Percentiles rank a stretch among this genome's conserved stretches.
Evolutionary conservation across 148 eudicot genomes (phyloP).

Genomic region (Salicornia ramosissima): DNA sequence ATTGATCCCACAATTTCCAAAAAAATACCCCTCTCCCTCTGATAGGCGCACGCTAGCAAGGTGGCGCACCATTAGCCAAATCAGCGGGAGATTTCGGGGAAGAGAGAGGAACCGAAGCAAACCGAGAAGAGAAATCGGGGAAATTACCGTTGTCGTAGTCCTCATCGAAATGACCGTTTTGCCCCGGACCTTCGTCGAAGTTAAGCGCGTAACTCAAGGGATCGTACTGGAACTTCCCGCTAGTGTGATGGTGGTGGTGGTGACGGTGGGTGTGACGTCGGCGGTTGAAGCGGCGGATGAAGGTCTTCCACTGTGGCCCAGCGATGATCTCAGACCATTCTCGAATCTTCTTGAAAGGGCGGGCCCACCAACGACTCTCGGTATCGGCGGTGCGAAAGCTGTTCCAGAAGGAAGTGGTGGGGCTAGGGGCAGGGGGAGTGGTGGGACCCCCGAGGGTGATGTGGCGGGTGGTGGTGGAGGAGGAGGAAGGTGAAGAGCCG

Average conservation of each 20-base stretch:
- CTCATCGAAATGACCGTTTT: constrained; percentile 33
- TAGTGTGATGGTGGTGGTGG: constrained; percentile 3
- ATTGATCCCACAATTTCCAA: no score
- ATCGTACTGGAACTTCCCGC: constrained; percentile 57
- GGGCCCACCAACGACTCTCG: constrained; percentile 31
- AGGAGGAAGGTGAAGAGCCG: neutral
- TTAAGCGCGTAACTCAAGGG: constrained; percentile 72
- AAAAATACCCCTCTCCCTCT: neutral
- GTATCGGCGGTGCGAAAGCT: constrained; percentile 18
- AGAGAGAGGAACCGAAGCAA: constrained; percentile 16
- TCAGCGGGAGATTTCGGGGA: constrained; percentile 31
- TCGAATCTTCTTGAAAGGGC: constrained; percentile 53
- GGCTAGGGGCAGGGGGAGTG: constrained; percentile 1
- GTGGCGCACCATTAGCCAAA: constrained; percentile 33
- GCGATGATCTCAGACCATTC: constrained; percentile 88
- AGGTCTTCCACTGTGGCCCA: constrained; percentile 81
- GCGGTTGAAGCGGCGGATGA: constrained; percentile 58
- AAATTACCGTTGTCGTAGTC: constrained; percentile 25
- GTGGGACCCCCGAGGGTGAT: constrained; percentile 2
- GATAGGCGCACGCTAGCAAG: neutral
- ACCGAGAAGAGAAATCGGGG: constrained; percentile 52
- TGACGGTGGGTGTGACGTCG: constrained; percentile 12
- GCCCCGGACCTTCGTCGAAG: constrained; percentile 60
- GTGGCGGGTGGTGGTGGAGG: constrained; percentile 4
- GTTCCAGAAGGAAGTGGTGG: constrained; percentile 19